Evolutionary conservation across 1,139 yeast species (phyloP).

Genomic region (Blastobotrys raffinosifermentans): DNA sequence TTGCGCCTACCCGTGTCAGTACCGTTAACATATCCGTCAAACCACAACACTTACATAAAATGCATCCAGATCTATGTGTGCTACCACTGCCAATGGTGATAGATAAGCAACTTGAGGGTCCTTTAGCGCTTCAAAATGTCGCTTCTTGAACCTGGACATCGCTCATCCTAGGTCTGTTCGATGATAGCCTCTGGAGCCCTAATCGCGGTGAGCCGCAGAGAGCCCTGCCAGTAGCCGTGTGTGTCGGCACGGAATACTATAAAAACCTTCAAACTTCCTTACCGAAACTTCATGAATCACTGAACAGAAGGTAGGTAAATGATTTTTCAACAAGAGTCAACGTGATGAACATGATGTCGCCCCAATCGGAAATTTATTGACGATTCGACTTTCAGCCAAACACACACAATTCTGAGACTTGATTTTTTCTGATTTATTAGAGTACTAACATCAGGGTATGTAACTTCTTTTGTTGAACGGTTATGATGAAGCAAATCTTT

Average conservation of each 20-base stretch:
- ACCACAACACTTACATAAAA: conserved; percentile 49
- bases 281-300: background rate
- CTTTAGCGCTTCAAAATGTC: conserved; percentile 20
- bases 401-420: conserved; percentile 41
- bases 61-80: conserved; percentile 87
- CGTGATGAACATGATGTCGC: conserved; percentile 59
- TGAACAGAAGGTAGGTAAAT: background rate
- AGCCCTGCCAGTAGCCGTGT: background rate
- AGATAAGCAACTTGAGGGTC: conserved; percentile 18
- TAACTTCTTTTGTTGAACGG: background rate
- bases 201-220: too few species aligned
- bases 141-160: conserved; percentile 18
- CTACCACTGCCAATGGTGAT: conserved; percentile 75
- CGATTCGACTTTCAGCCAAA: conserved; percentile 50
- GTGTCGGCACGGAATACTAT: background rate
- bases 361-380: conserved; percentile 54
- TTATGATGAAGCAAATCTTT: conserved; percentile 12
- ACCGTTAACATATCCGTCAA: background rate
- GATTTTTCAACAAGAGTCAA: conserved; percentile 8
- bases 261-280: background rate
- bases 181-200: background rate
- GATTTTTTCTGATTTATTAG: background rate
- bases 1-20: conserved; percentile 45
- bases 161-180: background rate
- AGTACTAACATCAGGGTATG: conserved; percentile 5